A percentile compares a stretch with the other conserved stretches of the same genome.
Conservation (phyloP, 805 yeast species). For the Ogataea pignaliae region DNA sequence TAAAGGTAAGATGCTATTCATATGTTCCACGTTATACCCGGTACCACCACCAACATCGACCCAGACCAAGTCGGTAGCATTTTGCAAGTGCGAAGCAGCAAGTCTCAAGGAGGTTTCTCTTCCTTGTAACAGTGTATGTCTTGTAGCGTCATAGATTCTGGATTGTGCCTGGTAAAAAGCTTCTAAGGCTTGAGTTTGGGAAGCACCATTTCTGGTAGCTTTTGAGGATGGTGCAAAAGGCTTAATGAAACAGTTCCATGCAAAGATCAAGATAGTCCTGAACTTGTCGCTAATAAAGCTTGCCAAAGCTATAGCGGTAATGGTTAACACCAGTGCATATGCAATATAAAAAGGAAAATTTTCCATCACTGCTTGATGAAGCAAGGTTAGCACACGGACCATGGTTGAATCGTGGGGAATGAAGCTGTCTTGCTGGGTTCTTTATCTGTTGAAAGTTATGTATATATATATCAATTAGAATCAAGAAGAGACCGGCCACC, state of each 20-base stretch:
- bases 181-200: conserved; percentile 62
- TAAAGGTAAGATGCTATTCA: conserved; percentile 53
- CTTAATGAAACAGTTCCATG: conserved; percentile 53
- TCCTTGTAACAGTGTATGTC: conserved; percentile 64
- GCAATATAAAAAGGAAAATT: conserved; percentile 1
- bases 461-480: too few species aligned
- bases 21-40: conserved; percentile 74
- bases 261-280: conserved; percentile 28
- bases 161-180: conserved; percentile 75
- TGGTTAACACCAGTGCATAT: conserved; percentile 2
- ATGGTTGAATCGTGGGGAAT: neutral
- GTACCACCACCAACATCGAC: conserved; percentile 86
- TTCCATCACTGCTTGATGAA: neutral
- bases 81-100: conserved; percentile 52
- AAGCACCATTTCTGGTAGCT: conserved; percentile 23
- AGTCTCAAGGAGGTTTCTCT: conserved; percentile 58
- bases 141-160: conserved; percentile 67
- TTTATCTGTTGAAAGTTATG: too few species aligned
- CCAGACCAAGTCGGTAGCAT: conserved; percentile 52
- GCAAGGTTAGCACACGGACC: neutral
- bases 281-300: conserved; percentile 10
- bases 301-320: conserved; percentile 1
- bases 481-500: too few species aligned
- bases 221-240: conserved; percentile 42
- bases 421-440: too few species aligned